Evolutionary conservation across 163 green algal genomes (phyloP).

Genomic region (Dunaliella salina): DNA sequence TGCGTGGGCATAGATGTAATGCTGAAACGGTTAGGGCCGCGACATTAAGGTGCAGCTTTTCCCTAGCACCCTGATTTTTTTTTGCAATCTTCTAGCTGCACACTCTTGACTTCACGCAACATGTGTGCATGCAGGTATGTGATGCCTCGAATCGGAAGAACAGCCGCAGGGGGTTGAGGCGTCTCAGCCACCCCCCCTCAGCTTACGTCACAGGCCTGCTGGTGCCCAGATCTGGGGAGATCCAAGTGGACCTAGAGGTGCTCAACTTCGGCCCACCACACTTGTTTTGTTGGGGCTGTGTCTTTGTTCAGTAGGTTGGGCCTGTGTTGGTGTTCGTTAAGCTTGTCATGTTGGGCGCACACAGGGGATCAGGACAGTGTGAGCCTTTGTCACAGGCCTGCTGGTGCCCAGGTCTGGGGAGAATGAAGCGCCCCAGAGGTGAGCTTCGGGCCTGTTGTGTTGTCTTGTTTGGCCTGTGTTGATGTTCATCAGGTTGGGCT

Average conservation of each 20-base stretch:
- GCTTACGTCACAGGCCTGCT: conserved; percentile 73
- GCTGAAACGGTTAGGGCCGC: too few species aligned
- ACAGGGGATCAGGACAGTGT: not conserved
- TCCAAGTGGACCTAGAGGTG: conserved; percentile 51
- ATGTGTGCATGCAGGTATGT: conserved; percentile 6
- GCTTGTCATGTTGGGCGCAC: not conserved
- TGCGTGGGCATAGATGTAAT: too few species aligned
- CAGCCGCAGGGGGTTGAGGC: conserved; percentile 23
- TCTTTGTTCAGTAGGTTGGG: not conserved
- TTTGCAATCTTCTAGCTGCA: too few species aligned
- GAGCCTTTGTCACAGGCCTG: conserved; percentile 26
- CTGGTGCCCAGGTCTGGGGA: conserved; percentile 57
- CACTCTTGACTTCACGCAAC: too few species aligned
- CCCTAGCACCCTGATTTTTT: too few species aligned
- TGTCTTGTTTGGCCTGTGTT: too few species aligned
- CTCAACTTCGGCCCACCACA: too few species aligned
- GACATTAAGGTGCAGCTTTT: too few species aligned
- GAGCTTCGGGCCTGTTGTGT: not conserved
- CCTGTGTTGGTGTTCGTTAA: not conserved
- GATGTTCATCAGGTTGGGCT: not conserved
- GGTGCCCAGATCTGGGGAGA: conserved; percentile 51
- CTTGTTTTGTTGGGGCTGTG: not conserved
- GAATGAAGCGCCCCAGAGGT: conserved; percentile 47
- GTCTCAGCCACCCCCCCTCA: conserved; percentile 35
- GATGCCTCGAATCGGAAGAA: conserved; percentile 75